phyloP scores from a whole-genome alignment of 2,329 filamentous ascomycete species.

The Simplicillium sp. region DNA sequence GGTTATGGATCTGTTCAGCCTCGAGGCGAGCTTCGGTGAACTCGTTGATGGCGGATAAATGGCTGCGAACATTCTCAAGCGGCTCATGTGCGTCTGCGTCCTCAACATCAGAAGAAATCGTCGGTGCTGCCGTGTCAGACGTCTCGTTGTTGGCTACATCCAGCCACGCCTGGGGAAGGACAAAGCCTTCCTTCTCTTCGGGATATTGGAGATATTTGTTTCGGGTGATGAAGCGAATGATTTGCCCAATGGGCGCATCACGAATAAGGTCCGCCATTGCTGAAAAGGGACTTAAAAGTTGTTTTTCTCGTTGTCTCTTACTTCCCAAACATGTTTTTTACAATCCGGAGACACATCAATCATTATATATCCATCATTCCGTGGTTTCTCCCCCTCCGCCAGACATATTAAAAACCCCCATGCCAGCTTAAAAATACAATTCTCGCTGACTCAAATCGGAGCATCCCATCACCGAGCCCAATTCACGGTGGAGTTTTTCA shows the following conservation, averaged over 20 bases:
- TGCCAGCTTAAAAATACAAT: no score
- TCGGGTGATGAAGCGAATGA: conserved; percentile 43
- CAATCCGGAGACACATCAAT: no score
- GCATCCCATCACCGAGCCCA: no score
- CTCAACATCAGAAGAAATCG: not conserved
- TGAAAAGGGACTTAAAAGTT: no score
- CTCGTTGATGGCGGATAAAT: conserved; percentile 8
- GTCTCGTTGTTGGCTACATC: conserved; percentile 17
- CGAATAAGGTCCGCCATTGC: conserved; percentile 28
- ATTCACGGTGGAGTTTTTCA: not conserved
- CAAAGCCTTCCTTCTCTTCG: conserved; percentile 47
- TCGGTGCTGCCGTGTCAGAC: not conserved
- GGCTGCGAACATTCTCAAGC: conserved; percentile 1
- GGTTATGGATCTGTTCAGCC: conserved; percentile 22
- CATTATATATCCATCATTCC: no score
- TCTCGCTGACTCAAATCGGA: no score
- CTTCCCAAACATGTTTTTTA: no score
- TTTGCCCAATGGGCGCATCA: conserved; percentile 49
- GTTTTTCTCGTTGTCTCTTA: no score
- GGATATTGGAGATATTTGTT: conserved; percentile 48
- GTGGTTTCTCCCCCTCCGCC: no score
- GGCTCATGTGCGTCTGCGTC: not conserved
- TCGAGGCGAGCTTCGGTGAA: conserved; percentile 24
- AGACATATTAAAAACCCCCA: no score
- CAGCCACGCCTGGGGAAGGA: conserved; percentile 33